Evolutionary conservation across 176 grass and related monocot species (phyloP).

Genomic region (Carex parvula): DNA sequence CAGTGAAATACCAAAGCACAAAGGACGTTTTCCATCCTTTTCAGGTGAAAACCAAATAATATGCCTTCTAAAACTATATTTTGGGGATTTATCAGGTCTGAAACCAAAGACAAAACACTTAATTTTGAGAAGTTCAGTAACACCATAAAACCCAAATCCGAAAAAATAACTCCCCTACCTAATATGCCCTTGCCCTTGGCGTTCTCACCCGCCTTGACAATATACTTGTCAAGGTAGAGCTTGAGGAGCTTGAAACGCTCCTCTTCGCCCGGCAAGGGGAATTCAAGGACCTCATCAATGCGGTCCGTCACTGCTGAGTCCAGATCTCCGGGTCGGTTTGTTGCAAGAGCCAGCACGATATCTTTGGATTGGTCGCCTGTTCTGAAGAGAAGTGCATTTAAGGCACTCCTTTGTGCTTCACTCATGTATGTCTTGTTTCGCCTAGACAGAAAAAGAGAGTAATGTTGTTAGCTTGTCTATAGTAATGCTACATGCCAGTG

Average conservation of each 20-base stretch:
- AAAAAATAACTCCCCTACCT: not conserved
- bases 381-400: slow-evolving; percentile 97
- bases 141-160: not conserved
- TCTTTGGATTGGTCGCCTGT: slow-evolving; percentile 93
- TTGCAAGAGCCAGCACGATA: slow-evolving; percentile 90
- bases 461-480: not conserved
- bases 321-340: slow-evolving; percentile 90
- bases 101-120: not conserved
- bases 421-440: slow-evolving; percentile 99
- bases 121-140: not conserved
- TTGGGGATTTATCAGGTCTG: not conserved
- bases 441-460: slow-evolving; percentile 39
- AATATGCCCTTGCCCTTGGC: slow-evolving; percentile 44
- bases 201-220: slow-evolving; percentile 55
- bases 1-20: too few species aligned
- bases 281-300: slow-evolving; percentile 94
- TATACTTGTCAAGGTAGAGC: slow-evolving; percentile 92
- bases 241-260: slow-evolving; percentile 80
- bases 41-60: not conserved
- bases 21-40: too few species aligned
- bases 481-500: slow-evolving; percentile 5
- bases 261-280: slow-evolving; percentile 85
- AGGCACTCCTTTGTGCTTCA: slow-evolving; percentile 97
- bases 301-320: slow-evolving; percentile 88
- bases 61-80: not conserved